phyloP scores from a whole-genome alignment of 2,329 filamentous ascomycete species.

The Lachnellula occidentalis region DNA sequence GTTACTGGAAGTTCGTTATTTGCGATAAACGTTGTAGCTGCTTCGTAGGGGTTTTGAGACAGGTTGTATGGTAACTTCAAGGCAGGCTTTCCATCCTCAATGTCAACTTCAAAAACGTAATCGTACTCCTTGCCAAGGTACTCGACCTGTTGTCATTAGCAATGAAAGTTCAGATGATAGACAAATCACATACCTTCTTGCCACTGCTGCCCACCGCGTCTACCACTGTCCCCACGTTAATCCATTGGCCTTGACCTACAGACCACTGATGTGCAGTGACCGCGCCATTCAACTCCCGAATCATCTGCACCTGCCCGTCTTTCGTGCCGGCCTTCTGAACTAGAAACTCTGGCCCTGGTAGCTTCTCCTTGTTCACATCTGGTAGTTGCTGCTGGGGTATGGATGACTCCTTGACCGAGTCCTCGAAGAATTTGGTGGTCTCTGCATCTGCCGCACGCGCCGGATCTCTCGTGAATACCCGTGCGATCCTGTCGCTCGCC shows the following conservation, averaged over 20 bases:
- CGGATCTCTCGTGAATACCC: constrained; percentile 72
- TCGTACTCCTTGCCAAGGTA: constrained; percentile 88
- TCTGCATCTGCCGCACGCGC: constrained; percentile 66
- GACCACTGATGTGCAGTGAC: constrained; percentile 91
- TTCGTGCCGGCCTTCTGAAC: constrained; percentile 81
- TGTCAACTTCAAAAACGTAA: constrained; percentile 94
- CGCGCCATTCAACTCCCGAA: constrained; percentile 72
- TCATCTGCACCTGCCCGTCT: constrained; percentile 93
- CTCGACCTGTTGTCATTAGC: constrained; percentile 35
- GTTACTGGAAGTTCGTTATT: constrained; percentile 82
- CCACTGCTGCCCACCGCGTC: constrained; percentile 80
- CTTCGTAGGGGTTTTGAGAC: constrained; percentile 87
- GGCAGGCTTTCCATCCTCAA: constrained; percentile 87
- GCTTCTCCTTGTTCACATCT: constrained; percentile 82
- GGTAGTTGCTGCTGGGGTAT: constrained; percentile 84
- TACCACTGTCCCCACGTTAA: constrained; percentile 89
- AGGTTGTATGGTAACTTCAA: constrained; percentile 93
- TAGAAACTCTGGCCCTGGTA: constrained; percentile 85
- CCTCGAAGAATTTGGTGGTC: constrained; percentile 69
- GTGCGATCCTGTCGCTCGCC: constrained; percentile 79
- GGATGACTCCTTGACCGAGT: constrained; percentile 73
- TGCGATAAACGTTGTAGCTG: constrained; percentile 82
- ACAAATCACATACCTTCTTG: constrained; percentile 46
- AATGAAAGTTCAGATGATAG: not conserved
- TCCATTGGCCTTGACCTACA: constrained; percentile 63